Base-by-base conservation (phyloP, 169 alveolate genomes). In the Plasmodium blacklocki region DNA sequence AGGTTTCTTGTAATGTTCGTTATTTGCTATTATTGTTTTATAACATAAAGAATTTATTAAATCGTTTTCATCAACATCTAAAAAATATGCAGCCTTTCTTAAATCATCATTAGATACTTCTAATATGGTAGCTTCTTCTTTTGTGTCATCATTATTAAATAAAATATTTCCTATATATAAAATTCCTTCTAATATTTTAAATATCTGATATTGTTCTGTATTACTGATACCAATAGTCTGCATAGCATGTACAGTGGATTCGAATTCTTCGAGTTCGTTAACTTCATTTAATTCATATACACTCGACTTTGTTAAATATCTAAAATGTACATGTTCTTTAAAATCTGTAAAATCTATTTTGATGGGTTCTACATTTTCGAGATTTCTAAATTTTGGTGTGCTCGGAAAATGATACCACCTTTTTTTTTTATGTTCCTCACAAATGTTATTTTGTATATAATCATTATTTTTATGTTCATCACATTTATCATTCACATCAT, bases 161-260 rank as follows among this genome's bases (percentile, higher is more conserved):
- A 95, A 93, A 12, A 98, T 88, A 88, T 97, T 97, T 29, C 98
- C 98, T 39, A 98, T 59, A 74, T 95, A 94, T 29, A 98, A 90
- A 2, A 98, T 94, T 2, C 97, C 97, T 4, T 95, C 96, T 19
- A 96, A 88, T 15, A 96, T 91, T 64, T 94, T 74, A 52, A 96
- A 91, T 18, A 97, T 94, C 50, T 94, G 90, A 60, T 83, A 87
- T 70, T 93, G 95, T 74, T 97, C 98, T 26, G 59, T 63, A 14
- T 93, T 75, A 45, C 94, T 89, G 88, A 98, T 93, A 3, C 97
- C 97, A 43, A 97, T 93, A 8, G 96, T 95, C 56, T 95, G 92
- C 97, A 98, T 94, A 45, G 99, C 98, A 43, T 95, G 88, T 5
- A 93, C 73, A n/a, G 98, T 97, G 21, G 95, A 96, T 64, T 95